These are phyloP conservation scores for Clarkia xantiana DNA, from an alignment of 345 rosid species.

Conservation along the genomic window DNA sequence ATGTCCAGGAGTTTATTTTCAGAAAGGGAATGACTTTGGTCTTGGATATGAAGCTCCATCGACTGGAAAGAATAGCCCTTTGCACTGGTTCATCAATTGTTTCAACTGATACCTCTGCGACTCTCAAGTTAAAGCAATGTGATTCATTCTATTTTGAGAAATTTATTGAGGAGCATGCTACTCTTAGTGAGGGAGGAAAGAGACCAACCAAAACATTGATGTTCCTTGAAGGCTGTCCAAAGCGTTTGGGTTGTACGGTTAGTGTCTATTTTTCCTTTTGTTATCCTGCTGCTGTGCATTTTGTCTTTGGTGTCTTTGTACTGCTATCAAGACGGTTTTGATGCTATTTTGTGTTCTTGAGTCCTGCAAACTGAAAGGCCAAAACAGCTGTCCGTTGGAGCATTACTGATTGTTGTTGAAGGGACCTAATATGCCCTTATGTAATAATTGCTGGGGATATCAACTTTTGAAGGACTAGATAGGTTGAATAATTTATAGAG, in stretches of 20 bases:
- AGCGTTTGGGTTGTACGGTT: conserved; percentile 78
- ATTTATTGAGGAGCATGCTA: conserved; percentile 68
- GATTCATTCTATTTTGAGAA: conserved; percentile 73
- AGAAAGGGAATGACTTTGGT: conserved; percentile 63
- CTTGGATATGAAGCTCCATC: conserved; percentile 84
- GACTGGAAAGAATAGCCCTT: conserved; percentile 66
- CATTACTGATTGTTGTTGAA: no score
- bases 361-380: no score
- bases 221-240: conserved; percentile 85
- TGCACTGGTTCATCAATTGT: conserved; percentile 68
- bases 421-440: no score
- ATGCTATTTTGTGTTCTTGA: no score
- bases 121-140: conserved; percentile 59
- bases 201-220: conserved; percentile 73
- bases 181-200: conserved; percentile 50
- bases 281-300: background rate
- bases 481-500: no score
- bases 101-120: conserved; percentile 35
- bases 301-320: background rate
- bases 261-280: conserved; percentile 15
- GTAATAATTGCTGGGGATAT: no score
- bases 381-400: no score
- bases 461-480: no score
- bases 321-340: no score
- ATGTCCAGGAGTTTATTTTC: conserved; percentile 64